Conservation (phyloP, 2,329 filamentous ascomycete genomes). For the Colletotrichum sansevieriae region DNA sequence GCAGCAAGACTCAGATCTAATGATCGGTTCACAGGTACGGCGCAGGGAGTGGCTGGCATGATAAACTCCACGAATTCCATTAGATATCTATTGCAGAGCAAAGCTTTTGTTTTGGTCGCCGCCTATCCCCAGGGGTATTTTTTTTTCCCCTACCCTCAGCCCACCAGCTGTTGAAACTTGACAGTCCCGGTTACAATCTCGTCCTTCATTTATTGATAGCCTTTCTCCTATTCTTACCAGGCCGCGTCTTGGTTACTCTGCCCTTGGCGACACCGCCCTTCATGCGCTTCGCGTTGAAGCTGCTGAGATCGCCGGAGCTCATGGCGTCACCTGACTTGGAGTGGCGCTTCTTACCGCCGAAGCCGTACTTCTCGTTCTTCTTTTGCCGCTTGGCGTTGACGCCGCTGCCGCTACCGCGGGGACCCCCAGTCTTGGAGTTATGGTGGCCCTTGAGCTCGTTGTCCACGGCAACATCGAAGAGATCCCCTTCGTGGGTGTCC, state of each 20-base stretch:
- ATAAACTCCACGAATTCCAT: background rate
- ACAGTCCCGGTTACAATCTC: background rate
- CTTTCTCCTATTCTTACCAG: slow-evolving; percentile 67
- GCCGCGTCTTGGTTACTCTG: slow-evolving; percentile 54
- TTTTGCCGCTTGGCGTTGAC: slow-evolving; percentile 83
- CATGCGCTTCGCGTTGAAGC: slow-evolving; percentile 88
- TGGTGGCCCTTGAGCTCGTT: slow-evolving; percentile 68
- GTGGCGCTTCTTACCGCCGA: slow-evolving; percentile 94
- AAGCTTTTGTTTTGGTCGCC: background rate
- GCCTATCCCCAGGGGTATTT: slow-evolving; percentile 29
- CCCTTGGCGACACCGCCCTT: slow-evolving; percentile 65
- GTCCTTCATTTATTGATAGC: slow-evolving; percentile 47
- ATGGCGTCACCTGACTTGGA: slow-evolving; percentile 90
- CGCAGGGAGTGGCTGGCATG: too few relatives aligned
- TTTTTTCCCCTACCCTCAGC: slow-evolving; percentile 14
- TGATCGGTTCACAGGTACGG: too few relatives aligned
- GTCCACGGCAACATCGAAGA: slow-evolving; percentile 93
- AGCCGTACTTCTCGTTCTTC: slow-evolving; percentile 95
- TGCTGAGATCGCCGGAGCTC: slow-evolving; percentile 83
- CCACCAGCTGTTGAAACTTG: background rate
- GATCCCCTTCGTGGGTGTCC: slow-evolving; percentile 82
- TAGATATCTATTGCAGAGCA: slow-evolving; percentile 12
- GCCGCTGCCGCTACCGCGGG: slow-evolving; percentile 53
- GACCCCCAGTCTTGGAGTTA: slow-evolving; percentile 54
- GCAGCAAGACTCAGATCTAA: too few relatives aligned